Conservation (phyloP, 78 protist genomes). For the Paratrimastix pyriformis region DNA sequence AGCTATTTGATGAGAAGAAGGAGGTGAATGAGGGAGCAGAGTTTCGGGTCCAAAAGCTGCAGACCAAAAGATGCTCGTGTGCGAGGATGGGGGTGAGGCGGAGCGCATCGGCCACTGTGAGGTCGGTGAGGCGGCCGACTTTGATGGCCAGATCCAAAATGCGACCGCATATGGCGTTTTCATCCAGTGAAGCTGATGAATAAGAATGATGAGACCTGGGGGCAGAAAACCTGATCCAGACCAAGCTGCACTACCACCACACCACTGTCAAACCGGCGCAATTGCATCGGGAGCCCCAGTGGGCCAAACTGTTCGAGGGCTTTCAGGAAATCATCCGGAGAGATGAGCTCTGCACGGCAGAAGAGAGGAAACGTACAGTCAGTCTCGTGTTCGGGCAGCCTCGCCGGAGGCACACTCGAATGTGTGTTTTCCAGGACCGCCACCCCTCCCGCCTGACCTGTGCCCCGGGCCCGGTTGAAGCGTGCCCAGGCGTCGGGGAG, state of each 20-base stretch:
- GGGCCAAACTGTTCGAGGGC: neutral
- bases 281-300: neutral
- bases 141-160: neutral
- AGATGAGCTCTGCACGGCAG: neutral
- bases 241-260: constrained; percentile 2
- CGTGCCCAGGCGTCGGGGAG: neutral
- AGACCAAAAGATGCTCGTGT: neutral
- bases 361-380: neutral
- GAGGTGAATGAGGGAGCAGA: neutral
- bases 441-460: neutral
- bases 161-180: neutral
- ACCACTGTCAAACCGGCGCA: neutral
- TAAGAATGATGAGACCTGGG: too few species aligned
- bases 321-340: constrained; percentile 6
- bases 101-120: neutral
- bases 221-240: too few species aligned
- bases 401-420: neutral
- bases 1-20: neutral
- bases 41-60: neutral
- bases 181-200: neutral
- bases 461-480: constrained; percentile 9
- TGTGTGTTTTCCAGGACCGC: too few species aligned
- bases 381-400: neutral
- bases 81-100: neutral
- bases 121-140: neutral